phyloP scores from a whole-genome alignment of 768 basidiomycete species.

The Naganishia onofrii region DNA sequence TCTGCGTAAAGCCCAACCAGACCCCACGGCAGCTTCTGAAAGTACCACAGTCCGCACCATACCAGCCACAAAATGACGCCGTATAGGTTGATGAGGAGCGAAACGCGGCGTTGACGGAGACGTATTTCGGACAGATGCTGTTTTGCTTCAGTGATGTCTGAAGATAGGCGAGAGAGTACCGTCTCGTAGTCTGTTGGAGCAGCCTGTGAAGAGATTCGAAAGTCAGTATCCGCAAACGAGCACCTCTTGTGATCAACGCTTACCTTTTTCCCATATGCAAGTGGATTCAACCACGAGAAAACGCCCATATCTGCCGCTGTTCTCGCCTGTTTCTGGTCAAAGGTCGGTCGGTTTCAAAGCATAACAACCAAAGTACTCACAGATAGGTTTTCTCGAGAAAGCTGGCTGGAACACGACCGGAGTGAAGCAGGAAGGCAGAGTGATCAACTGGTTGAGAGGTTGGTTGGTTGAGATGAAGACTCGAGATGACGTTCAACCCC shows the following conservation, averaged over 20 bases:
- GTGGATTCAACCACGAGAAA: not conserved
- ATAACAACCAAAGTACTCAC: too few relatives aligned
- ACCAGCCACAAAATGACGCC: constrained; percentile 46
- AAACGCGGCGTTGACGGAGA: constrained; percentile 44
- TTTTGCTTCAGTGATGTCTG: constrained; percentile 47
- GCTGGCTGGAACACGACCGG: too few relatives aligned
- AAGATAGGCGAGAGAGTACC: constrained; percentile 44
- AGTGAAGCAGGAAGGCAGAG: too few relatives aligned
- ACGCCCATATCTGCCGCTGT: not conserved
- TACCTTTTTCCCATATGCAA: constrained; percentile 2
- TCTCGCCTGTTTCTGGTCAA: not conserved
- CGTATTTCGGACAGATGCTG: constrained; percentile 48
- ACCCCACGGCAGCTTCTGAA: constrained; percentile 45
- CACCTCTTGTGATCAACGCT: not conserved
- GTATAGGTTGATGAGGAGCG: constrained; percentile 45
- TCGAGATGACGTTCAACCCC: too few relatives aligned
- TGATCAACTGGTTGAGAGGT: too few relatives aligned
- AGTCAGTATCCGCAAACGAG: not conserved
- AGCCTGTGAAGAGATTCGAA: constrained; percentile 27
- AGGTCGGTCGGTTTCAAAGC: too few relatives aligned
- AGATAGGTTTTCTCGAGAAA: too few relatives aligned
- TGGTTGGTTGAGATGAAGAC: too few relatives aligned
- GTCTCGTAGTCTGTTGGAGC: constrained; percentile 50
- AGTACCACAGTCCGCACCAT: constrained; percentile 49
- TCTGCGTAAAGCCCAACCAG: constrained; percentile 37